Conservation (phyloP, 768 basidiomycete species). For the Lentinula sp. region DNA sequence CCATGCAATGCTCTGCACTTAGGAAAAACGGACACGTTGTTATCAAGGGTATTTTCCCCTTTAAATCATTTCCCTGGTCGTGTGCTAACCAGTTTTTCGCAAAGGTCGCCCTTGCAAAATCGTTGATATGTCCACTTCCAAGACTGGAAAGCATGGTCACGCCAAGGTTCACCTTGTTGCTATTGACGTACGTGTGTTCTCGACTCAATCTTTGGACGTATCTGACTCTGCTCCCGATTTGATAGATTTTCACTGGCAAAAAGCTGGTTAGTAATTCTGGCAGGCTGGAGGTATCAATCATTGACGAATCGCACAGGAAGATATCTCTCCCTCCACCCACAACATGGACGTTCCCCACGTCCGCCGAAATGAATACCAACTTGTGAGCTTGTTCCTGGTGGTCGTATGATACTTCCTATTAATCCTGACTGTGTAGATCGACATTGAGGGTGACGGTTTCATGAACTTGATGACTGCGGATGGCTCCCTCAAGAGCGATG, state of each 20-base stretch:
- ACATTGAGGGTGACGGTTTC: slow-evolving; percentile 84
- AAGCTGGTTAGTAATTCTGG: slow-evolving; percentile 65
- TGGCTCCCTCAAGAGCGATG: slow-evolving; percentile 85
- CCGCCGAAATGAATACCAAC: slow-evolving; percentile 80
- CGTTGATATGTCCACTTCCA: slow-evolving; percentile 99
- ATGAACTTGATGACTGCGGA: slow-evolving; percentile 89
- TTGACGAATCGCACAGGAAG: slow-evolving; percentile 51
- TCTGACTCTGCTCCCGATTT: slow-evolving; percentile 11
- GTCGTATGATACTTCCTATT: slow-evolving; percentile 1
- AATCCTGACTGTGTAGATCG: slow-evolving; percentile 40
- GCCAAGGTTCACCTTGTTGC: slow-evolving; percentile 98
- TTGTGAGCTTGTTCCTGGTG: slow-evolving; percentile 43
- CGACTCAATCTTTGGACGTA: not conserved
- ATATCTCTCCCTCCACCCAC: slow-evolving; percentile 95
- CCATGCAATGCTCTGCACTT: slow-evolving; percentile 96
- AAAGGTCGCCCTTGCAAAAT: slow-evolving; percentile 94
- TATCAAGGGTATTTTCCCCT: slow-evolving; percentile 65
- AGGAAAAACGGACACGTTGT: slow-evolving; percentile 91
- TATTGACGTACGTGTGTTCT: slow-evolving; percentile 71
- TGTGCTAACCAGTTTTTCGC: not conserved
- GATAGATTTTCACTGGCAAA: slow-evolving; percentile 97
- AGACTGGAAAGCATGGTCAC: slow-evolving; percentile 99
- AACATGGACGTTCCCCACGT: slow-evolving; percentile 99
- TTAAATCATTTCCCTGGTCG: not conserved
- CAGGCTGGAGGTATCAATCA: not conserved